Base-by-base conservation (phyloP, 2,329 filamentous ascomycete genomes). In the Fusarium buxicola region DNA sequence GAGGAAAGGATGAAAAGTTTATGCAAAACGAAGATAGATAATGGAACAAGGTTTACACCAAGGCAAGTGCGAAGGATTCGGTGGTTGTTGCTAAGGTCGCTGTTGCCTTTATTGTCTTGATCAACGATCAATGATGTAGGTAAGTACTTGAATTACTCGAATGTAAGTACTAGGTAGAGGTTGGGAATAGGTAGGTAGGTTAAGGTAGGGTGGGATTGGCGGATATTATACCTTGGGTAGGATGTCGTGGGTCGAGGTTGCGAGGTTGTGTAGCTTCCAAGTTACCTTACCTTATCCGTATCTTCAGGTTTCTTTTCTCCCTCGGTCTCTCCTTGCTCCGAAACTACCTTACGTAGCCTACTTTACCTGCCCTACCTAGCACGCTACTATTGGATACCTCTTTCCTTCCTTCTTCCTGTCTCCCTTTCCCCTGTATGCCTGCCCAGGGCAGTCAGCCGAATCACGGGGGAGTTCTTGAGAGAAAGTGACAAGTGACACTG, bases 401-500 rank as follows among this genome's bases (percentile, higher is more conserved):
- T 39, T 63, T 49, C 40, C 58, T 52, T 52, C 53, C 39, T 51
- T 45, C 39, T 40, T 45, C 18, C 46, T 52, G 52, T 50, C 53
- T 65, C 31, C 48, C 47, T 51, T 51, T 58, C 41, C 45, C 32
- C 43, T 31, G 43, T 47, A 40, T 48, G 39, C 30, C 38, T 28
- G 40, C 32, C 15, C 35, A 40, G n/a, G n/a, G n/a, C n/a, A n/a
- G 45, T 25, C 39, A 24, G 49, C 46, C 44, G 53, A 54, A 58
- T 44, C 57, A 51, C 28, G 38, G 6, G 6, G 21, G 4, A 45
- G 32, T 51, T 52, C 35, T 21, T 44, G 35, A 32, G 46, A 35
- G 53, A 39, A 62, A 49, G 49, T 66, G 62, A 65, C 44, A 65
- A 63, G 54, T 65, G 54, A 65, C 56, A 52, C 18, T 21, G 15